phyloP scores from a whole-genome alignment of 2,329 filamentous ascomycete species.

The Cercospora sp. region DNA sequence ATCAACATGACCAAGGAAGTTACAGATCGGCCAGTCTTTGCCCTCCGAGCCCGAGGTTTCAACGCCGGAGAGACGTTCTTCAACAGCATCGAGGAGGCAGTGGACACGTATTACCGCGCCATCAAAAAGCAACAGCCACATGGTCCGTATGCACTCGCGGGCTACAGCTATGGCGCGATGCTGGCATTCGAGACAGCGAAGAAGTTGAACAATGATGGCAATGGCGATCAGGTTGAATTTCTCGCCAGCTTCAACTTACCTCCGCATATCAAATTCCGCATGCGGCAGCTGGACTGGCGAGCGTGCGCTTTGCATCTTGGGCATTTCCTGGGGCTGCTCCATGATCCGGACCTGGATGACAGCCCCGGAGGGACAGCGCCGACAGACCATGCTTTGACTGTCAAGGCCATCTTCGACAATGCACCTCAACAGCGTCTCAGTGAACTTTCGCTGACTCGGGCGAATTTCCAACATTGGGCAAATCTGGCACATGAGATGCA shows the following conservation, averaged over 20 bases:
- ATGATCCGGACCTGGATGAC: slow-evolving; percentile 21
- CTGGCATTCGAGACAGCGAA: slow-evolving; percentile 55
- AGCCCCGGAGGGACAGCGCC: neutral
- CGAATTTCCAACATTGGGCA: slow-evolving; percentile 8
- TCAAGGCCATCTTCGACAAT: neutral
- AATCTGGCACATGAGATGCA: slow-evolving; percentile 14
- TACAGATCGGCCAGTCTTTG: slow-evolving; percentile 48
- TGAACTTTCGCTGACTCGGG: neutral
- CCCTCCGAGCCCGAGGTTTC: slow-evolving; percentile 48
- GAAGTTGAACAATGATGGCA: slow-evolving; percentile 38
- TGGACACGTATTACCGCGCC: slow-evolving; percentile 43
- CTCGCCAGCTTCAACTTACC: slow-evolving; percentile 51
- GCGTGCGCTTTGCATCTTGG: slow-evolving; percentile 44
- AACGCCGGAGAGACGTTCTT: slow-evolving; percentile 44
- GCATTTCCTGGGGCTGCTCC: slow-evolving; percentile 45
- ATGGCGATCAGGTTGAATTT: slow-evolving; percentile 42
- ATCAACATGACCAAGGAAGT: slow-evolving; percentile 42
- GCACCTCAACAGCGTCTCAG: neutral
- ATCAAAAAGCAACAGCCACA: slow-evolving; percentile 47
- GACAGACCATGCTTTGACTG: neutral
- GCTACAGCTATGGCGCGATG: slow-evolving; percentile 54
- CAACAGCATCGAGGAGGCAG: slow-evolving; percentile 42
- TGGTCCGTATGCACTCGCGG: slow-evolving; percentile 55
- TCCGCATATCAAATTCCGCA: slow-evolving; percentile 49
- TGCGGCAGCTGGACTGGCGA: slow-evolving; percentile 45